Evolutionary conservation across 2,329 filamentous ascomycete species (phyloP).

Genomic region (Cladosporium sp.): DNA sequence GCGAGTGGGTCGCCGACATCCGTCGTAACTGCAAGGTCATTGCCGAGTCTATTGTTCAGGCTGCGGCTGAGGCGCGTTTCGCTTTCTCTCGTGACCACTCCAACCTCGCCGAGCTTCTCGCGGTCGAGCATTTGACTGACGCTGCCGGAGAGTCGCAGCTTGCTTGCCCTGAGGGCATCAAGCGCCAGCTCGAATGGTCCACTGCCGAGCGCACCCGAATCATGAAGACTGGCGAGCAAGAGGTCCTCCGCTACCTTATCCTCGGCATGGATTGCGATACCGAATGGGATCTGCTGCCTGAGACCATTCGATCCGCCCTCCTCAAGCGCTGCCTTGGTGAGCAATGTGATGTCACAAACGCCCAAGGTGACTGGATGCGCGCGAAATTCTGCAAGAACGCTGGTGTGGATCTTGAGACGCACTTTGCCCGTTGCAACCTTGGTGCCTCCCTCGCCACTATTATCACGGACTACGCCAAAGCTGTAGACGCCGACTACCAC

Average conservation of each 20-base stretch:
- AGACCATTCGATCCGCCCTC: slow-evolving; percentile 41
- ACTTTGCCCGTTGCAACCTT: slow-evolving; percentile 45
- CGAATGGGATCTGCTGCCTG: slow-evolving; percentile 47
- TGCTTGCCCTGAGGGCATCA: slow-evolving; percentile 12
- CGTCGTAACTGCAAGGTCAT: slow-evolving; percentile 16
- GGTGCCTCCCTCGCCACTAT: slow-evolving; percentile 34
- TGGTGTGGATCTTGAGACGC: slow-evolving; percentile 35
- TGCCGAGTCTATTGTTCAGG: slow-evolving; percentile 16
- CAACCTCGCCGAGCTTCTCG: slow-evolving; percentile 13
- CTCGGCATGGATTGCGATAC: slow-evolving; percentile 45
- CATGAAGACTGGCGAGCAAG: slow-evolving; percentile 34
- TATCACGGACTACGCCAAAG: slow-evolving; percentile 10
- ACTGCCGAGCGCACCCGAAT: slow-evolving; percentile 29
- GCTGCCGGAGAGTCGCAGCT: neutral
- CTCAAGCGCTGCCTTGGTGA: slow-evolving; percentile 34
- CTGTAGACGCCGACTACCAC: slow-evolving; percentile 9
- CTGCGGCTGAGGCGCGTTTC: slow-evolving; percentile 11
- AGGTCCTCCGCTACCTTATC: slow-evolving; percentile 38
- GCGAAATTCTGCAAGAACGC: slow-evolving; percentile 28
- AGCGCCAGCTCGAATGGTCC: slow-evolving; percentile 22
- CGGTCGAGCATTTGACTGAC: slow-evolving; percentile 1
- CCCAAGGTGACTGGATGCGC: slow-evolving; percentile 40
- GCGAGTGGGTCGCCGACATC: slow-evolving; percentile 14
- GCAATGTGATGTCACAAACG: slow-evolving; percentile 35
- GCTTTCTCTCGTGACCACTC: slow-evolving; percentile 14